These are phyloP conservation scores for Penicillium dipodomyicola DNA, from an alignment of 495 filamentous ascomycete species.

Conservation along the genomic window DNA sequence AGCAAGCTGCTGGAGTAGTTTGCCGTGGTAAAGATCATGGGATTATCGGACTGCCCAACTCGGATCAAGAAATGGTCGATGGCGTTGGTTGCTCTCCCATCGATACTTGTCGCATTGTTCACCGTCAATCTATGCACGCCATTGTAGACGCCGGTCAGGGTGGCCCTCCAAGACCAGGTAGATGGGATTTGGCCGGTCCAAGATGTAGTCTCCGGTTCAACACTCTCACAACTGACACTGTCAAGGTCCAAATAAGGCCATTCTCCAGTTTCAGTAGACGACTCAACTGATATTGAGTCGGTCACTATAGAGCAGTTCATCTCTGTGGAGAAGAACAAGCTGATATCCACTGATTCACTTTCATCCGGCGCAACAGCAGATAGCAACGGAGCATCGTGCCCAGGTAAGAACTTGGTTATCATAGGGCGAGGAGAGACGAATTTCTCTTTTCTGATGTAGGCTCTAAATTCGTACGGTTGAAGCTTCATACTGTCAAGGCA, in stretches of 20 bases:
- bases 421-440: conserved; percentile 58
- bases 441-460: conserved; percentile 55
- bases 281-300: conserved; percentile 51
- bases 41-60: conserved; percentile 55
- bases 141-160: conserved; percentile 58
- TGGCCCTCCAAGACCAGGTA: conserved; percentile 54
- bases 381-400: conserved; percentile 59
- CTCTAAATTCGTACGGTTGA: conserved; percentile 59
- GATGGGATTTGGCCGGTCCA: conserved; percentile 53
- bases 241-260: conserved; percentile 39
- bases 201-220: conserved; percentile 24
- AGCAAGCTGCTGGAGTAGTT: conserved; percentile 60
- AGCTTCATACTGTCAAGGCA: conserved; percentile 56
- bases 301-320: conserved; percentile 63
- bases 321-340: conserved; percentile 57
- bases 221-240: conserved; percentile 44
- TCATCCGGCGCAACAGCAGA: conserved; percentile 47
- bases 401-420: conserved; percentile 63
- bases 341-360: conserved; percentile 47
- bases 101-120: conserved; percentile 47
- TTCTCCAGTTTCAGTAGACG: conserved; percentile 47
- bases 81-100: conserved; percentile 42
- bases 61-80: conserved; percentile 57
- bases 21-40: conserved; percentile 55
- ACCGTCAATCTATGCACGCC: conserved; percentile 65